Base-by-base conservation (phyloP, 192 early-diverging fungal species). In the Coemansia sp. region DNA sequence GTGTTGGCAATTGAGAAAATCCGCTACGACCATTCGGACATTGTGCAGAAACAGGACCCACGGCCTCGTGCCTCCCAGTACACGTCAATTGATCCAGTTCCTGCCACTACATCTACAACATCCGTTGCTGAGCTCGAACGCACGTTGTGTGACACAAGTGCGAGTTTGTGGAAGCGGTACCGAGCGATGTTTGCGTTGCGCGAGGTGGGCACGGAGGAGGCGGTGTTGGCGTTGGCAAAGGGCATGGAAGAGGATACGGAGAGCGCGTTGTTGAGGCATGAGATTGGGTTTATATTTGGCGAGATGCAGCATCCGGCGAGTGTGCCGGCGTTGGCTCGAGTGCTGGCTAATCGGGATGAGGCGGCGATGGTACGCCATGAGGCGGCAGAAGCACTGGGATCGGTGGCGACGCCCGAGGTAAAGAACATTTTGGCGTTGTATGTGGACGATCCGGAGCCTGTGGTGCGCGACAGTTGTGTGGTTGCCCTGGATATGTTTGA, bases 401-500 rank as follows among this genome's bases (percentile, higher is more conserved):
- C 92, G 8, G 93, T 98, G 73, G 96, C 94, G 43, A 93, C 92
- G 2, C 86, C 88, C 39, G 92, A 98, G 72, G 88, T 88, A 60
- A 86, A 94, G 49, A 79, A 75, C 9, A 83, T 88, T 22, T 76
- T 98, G 55, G 79, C 88, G 51, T 66, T 88, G 62, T 97, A 88
- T 68, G 72, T 82, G 51, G 66, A 85, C 5, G 95, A 97, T 70
- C 62, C 86, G 4, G 91, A 92, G 58, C 84, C 84, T 10, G 92
- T 96, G 9, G 94, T 98, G 7, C 86, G 91, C 47, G 94, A 98
- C 67, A 90, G 88, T 72, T 95, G 94, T 80, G 72, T 91, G 7
- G 93, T 98, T 41, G 97, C 94, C 4, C 81, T 98, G 62, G 97
- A 98, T 59, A 98, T 98, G 94, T 92, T 86, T 56, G 95, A 93